Evolutionary conservation across 2,329 filamentous ascomycete species (phyloP).

Genomic region (Aaosphaeria pasadenensis): DNA sequence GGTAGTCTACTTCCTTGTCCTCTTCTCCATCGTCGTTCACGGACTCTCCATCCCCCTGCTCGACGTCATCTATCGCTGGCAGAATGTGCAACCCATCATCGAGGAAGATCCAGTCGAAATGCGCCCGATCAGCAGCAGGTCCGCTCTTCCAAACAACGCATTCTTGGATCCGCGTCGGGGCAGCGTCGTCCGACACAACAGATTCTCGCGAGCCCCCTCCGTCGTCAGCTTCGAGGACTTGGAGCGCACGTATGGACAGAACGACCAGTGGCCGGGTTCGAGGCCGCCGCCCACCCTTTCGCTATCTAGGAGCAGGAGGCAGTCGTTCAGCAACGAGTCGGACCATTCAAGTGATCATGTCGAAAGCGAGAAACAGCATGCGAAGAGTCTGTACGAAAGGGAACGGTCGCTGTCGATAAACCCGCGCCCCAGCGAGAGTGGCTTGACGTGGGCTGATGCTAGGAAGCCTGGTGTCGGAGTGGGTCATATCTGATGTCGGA

Average conservation of each 20-base stretch:
- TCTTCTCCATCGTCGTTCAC: slow-evolving; percentile 44
- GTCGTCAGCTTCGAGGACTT: background rate
- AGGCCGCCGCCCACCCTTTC: no score
- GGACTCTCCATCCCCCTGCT: slow-evolving; percentile 45
- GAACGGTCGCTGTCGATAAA: no score
- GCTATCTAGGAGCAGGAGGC: no score
- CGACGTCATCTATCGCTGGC: slow-evolving; percentile 29
- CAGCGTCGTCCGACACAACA: slow-evolving; percentile 44
- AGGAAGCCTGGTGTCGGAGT: no score
- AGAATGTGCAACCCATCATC: slow-evolving; percentile 30
- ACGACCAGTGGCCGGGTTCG: background rate
- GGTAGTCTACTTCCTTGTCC: slow-evolving; percentile 42
- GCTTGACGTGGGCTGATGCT: no score
- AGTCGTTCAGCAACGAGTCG: no score
- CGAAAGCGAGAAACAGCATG: no score
- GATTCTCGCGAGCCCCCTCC: slow-evolving; percentile 32
- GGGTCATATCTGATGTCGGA: no score
- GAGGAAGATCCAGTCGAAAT: slow-evolving; percentile 25
- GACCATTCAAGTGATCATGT: no score
- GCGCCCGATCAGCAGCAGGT: slow-evolving; percentile 34
- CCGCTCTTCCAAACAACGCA: slow-evolving; percentile 40
- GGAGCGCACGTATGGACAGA: background rate
- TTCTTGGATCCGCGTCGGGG: slow-evolving; percentile 22
- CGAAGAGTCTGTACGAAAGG: no score
- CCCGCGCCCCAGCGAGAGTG: no score